These are phyloP conservation scores for Amanita rubescens DNA, from an alignment of 768 basidiomycete genomes.

Conservation along the genomic window DNA sequence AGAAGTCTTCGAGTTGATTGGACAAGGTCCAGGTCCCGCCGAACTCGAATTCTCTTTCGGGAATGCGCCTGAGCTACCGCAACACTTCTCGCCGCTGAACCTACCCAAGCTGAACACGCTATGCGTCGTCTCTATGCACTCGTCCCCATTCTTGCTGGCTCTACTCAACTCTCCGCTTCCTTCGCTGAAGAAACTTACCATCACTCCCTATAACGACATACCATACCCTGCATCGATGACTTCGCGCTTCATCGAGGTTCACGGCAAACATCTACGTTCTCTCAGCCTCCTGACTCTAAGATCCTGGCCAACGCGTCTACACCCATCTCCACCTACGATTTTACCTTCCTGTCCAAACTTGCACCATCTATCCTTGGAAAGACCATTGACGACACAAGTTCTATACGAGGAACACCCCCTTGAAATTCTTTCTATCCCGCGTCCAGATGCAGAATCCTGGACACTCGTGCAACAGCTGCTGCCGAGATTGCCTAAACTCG, in stretches of 20 bases:
- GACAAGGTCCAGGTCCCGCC: constrained; percentile 46
- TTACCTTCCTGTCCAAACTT: constrained; percentile 46
- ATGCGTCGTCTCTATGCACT: constrained; percentile 58
- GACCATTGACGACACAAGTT: constrained; percentile 49
- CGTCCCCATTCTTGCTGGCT: constrained; percentile 53
- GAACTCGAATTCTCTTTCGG: constrained; percentile 35
- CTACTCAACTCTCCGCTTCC: constrained; percentile 58
- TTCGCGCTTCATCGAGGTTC: constrained; percentile 49
- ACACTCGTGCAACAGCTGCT: constrained; percentile 45
- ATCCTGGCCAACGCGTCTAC: constrained; percentile 55
- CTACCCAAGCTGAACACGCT: constrained; percentile 55
- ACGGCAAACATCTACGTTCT: constrained; percentile 51
- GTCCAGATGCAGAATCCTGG: constrained; percentile 60
- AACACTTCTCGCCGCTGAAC: constrained; percentile 36
- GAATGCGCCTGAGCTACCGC: constrained; percentile 19
- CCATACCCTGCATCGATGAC: constrained; percentile 50
- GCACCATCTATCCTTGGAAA: constrained; percentile 66
- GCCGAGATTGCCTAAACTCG: constrained; percentile 48
- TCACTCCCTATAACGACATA: constrained; percentile 71
- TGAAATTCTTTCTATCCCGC: constrained; percentile 65
- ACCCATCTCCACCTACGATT: constrained; percentile 43
- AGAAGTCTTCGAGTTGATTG: constrained; percentile 57
- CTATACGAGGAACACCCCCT: constrained; percentile 34
- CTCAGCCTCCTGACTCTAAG: constrained; percentile 65
- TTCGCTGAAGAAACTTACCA: constrained; percentile 49